Evolutionary conservation across 306 rosid species (phyloP).

Genomic region (Malus fusca): DNA sequence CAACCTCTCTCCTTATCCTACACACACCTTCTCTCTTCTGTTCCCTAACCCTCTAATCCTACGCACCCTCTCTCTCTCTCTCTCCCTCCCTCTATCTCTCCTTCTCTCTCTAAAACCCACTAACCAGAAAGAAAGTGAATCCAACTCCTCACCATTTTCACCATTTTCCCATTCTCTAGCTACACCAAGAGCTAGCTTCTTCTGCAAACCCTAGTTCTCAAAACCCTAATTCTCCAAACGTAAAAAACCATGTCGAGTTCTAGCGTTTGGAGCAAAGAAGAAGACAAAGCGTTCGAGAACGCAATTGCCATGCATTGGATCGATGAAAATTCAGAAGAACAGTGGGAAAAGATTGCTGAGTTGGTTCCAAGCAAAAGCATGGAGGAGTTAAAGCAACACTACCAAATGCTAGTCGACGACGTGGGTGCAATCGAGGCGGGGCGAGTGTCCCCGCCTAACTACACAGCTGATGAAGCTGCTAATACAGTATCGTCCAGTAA

Average conservation of each 20-base stretch:
- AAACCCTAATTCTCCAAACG: background rate
- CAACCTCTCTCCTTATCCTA: slow-evolving; percentile 52
- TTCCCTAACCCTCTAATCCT: slow-evolving; percentile 42
- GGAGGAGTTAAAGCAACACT: slow-evolving; percentile 78
- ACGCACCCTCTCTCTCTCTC: slow-evolving; percentile 31
- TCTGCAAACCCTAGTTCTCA: background rate
- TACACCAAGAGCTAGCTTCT: background rate
- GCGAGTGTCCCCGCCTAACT: slow-evolving; percentile 52
- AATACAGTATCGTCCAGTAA: slow-evolving; percentile 35
- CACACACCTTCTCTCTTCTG: slow-evolving; percentile 23
- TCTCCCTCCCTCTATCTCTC: slow-evolving; percentile 15
- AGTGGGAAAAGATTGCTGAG: slow-evolving; percentile 82
- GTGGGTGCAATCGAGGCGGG: slow-evolving; percentile 76
- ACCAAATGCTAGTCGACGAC: slow-evolving; percentile 62
- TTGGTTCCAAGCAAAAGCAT: slow-evolving; percentile 60
- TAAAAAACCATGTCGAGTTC: slow-evolving; percentile 57
- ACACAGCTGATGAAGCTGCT: slow-evolving; percentile 39
- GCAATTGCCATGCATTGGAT: slow-evolving; percentile 80
- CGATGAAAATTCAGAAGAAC: slow-evolving; percentile 47
- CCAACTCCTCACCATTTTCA: slow-evolving; percentile 22
- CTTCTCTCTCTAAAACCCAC: slow-evolving; percentile 22
- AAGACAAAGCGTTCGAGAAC: slow-evolving; percentile 86
- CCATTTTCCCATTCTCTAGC: slow-evolving; percentile 14
- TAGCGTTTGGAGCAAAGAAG: slow-evolving; percentile 71
- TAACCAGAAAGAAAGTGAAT: slow-evolving; percentile 9